Evolutionary conservation across 495 filamentous ascomycete species (phyloP), one percentile per base, ranked within the genome.

Genomic region (Ramalina intermedia): DNA sequence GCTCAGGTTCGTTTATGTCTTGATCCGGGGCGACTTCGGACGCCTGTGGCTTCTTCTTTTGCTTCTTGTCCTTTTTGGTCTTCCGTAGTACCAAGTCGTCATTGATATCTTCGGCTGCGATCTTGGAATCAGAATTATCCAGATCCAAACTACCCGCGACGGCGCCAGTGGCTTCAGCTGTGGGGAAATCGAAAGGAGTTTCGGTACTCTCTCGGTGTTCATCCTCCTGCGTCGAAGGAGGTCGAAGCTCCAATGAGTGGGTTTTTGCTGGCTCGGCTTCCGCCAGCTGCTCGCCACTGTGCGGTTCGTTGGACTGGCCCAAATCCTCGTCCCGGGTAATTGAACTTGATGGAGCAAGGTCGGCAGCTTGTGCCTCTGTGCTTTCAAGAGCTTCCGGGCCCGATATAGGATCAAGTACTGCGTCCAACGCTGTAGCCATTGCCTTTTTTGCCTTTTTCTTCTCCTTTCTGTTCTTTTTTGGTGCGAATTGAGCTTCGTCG

Each of bases 31-130:
- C 58, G 41, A 53, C 45, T 35, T 41, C 54, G 38, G 62, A 60
- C 37, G 63, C 66, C 46, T 64, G 65, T 18, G 62, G 62, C 49
- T 69, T 70, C 52, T 61, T 49, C 39, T 47, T 50, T 49, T 73
- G 71, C 51, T 70, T 65, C 51, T 64, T 70, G 11, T 67, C 63
- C 50, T 74, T 68, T 38, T 66, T 70, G 40, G 65, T 64, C 41
- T 67, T 68, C 18, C 67, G 58, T 12, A 65, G 21, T 18, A 41
- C 67, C 52, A 26, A 54, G 54, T 24, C 37, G 55, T 47, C 47
- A 47, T 18, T 60, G 59, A n/a, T 61, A 43, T 13, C 58, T 55
- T 49, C 68, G 8, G 11, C 8, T 41, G 16, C 39, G 8, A 41
- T 41, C 2, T 9, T 12, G 2, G 21, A 6, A 41, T 41, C 39